Evolutionary conservation across 164 flowering plant genomes (phyloP), one percentile per base, ranked within the genome.

Genomic region (Amborella trichopoda): DNA sequence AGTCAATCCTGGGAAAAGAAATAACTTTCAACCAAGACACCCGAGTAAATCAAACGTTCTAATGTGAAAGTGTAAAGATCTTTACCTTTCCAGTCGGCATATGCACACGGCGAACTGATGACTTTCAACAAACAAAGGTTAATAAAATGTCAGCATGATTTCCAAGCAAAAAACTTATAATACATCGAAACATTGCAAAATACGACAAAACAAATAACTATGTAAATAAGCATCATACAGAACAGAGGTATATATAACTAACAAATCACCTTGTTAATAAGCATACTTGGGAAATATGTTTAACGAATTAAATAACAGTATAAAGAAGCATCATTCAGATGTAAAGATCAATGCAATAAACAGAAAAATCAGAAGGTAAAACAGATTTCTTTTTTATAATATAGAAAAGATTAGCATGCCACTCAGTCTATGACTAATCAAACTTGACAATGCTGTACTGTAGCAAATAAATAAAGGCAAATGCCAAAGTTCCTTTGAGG

Each of bases 81-180:
- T 23, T 16, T 80, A 86, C 98, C 95, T 81, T 70, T 45, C 95
- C 98, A 44, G 83, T 73, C 23, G 55, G 74, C 46, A 90, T 75
- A 62, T 58, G 72, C 40, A 87, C 85, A 66, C 56, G 70, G 38
- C 94, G 78, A 36, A 79, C 81, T 10, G 78, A 66, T 22, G 80
- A 73, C 80, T 75, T 30, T 30, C 1, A 30, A 14, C 34, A 30
- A 14, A 30, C 34, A 30, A 30, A 30, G 34, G 34, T 14, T 14
- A 30, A 30, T 9, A 30, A 14, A 30, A 30, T 8, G 0, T 30
- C 14, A 30, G 34, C 11, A 30, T 30, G 14, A 30, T 30, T 9
- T 30, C 34, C 9, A 30, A 30, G 34, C 34, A 30, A 8, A 30
- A 30, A 30, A 8, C 34, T 14, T 8, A 14, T 14, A 30, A 30